Evolutionary conservation across 2,329 filamentous ascomycete species (phyloP).

Genomic region (Pestalotiopsis sp.): DNA sequence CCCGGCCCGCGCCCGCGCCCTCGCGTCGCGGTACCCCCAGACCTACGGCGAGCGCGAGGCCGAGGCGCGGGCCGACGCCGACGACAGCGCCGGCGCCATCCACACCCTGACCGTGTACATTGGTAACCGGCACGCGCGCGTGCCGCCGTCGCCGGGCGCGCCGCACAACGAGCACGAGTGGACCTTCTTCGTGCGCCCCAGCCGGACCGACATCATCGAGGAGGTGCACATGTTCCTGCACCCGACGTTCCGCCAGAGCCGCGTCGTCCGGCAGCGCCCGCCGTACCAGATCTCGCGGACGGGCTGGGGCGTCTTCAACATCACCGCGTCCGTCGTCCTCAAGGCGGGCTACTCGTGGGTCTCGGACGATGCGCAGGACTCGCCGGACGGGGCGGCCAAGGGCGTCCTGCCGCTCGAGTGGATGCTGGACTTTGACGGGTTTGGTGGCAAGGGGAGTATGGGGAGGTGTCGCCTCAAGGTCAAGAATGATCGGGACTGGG

Average conservation of each 20-base stretch:
- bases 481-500: slow-evolving; percentile 29
- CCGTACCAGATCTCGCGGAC: slow-evolving; percentile 42
- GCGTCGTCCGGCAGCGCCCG: slow-evolving; percentile 32
- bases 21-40: slow-evolving; percentile 37
- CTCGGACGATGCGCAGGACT: slow-evolving; percentile 35
- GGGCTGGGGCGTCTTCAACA: slow-evolving; percentile 45
- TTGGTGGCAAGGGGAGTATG: slow-evolving; percentile 36
- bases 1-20: slow-evolving; percentile 22
- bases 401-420: slow-evolving; percentile 41
- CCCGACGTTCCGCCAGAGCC: slow-evolving; percentile 42
- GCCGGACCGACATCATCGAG: slow-evolving; percentile 44
- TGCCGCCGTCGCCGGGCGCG: slow-evolving; percentile 23
- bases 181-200: slow-evolving; percentile 47
- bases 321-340: slow-evolving; percentile 41
- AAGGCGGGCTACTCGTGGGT: slow-evolving; percentile 47
- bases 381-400: slow-evolving; percentile 31
- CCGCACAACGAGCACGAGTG: slow-evolving; percentile 42
- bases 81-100: slow-evolving; percentile 26
- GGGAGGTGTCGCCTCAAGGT: slow-evolving; percentile 41
- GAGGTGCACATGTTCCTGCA: slow-evolving; percentile 44
- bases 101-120: slow-evolving; percentile 45
- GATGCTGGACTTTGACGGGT: slow-evolving; percentile 42
- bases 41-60: slow-evolving; percentile 35
- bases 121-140: slow-evolving; percentile 41
- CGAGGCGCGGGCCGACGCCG: slow-evolving; percentile 34